Conservation (phyloP, 306 rosid species). For the Glycine soja region DNA sequence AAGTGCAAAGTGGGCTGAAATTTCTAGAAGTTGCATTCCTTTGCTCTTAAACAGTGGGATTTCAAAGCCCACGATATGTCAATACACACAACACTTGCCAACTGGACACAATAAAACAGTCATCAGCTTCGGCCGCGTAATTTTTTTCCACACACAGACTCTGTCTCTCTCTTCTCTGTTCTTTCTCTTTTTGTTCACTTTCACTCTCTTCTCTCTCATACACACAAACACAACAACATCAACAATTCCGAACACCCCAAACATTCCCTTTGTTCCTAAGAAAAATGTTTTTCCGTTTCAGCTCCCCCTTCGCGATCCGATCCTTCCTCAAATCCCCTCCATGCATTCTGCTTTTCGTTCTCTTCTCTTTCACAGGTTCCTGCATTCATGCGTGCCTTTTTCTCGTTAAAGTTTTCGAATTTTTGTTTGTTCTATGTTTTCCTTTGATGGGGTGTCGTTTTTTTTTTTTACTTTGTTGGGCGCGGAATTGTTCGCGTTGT, state of each 20-base stretch:
- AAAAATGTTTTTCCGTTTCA: constrained; percentile 43
- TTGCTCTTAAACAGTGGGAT: constrained; percentile 12
- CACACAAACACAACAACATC: not conserved
- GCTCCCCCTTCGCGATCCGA: constrained; percentile 4
- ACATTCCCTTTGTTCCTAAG: not conserved
- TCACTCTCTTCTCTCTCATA: not conserved
- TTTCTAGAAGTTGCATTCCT: not conserved
- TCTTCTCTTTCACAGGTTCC: constrained; percentile 66
- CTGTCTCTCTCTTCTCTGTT: not conserved
- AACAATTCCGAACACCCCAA: not conserved
- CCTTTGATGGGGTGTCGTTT: constrained; percentile 33
- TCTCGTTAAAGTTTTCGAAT: constrained; percentile 13
- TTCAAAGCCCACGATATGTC: not conserved
- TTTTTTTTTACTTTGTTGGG: constrained; percentile 10
- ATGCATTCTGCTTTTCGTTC: constrained; percentile 50
- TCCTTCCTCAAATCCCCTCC: constrained; percentile 42
- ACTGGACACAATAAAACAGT: constrained; percentile 34
- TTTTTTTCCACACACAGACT: constrained; percentile 13
- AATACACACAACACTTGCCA: not conserved
- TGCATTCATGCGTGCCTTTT: not conserved
- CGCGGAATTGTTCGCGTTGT: not conserved
- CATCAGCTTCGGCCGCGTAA: constrained; percentile 46
- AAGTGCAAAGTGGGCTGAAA: constrained; percentile 5
- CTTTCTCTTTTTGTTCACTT: not conserved
- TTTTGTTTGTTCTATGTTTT: constrained; percentile 25